Evolutionary conservation across 176 grass and related monocot species (phyloP), one percentile per base, ranked within the genome.

Genomic region (Oryza meridionalis): DNA sequence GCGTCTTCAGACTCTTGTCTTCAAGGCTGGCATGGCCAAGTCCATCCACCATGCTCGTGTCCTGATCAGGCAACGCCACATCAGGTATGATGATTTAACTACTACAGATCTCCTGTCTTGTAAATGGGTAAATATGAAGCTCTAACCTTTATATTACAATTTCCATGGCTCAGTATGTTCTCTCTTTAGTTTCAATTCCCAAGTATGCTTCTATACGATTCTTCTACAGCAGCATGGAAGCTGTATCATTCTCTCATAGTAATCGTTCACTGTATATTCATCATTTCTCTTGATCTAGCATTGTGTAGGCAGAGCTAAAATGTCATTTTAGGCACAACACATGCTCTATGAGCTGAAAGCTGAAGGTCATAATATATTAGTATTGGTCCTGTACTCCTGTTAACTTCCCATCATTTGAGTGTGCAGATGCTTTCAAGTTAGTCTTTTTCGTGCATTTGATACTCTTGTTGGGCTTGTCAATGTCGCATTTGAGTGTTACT

Each of bases 11-110:
- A 87, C 89, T 58, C 68, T 84, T 1, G 89, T 91, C 47, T 91
- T 91, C 85, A 91, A 91, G 81, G 78, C 81, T 53, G 89, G 89
- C 31, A 91, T 87, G 89, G 89, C 89, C 17, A 91, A 91, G 81
- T 91, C 89, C 22, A 91, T 91, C 80, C 89, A 91, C 67, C 89
- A 91, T 81, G 89, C 89, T 44, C 82, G 89, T 62, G 89, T 91
- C 40, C 85, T 91, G 14, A 91, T 91, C 81, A 84, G 89, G 63
- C 89, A 91, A 44, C 86, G 81, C 45, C 86, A 88, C 58, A 88
- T 88, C 55, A 88, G 86, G 86, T 84, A 83, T 77, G 35, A 9
- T 49, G 16, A 5, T 78, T 32, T 24, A 75, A 75, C 37, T 66
- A 49, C 16, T 29, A 25, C 77, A 40, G 8, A 40, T 40, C 7